phyloP scores from a whole-genome alignment of 2,329 filamentous ascomycete species.

The Aspergillus hiratsukae region DNA sequence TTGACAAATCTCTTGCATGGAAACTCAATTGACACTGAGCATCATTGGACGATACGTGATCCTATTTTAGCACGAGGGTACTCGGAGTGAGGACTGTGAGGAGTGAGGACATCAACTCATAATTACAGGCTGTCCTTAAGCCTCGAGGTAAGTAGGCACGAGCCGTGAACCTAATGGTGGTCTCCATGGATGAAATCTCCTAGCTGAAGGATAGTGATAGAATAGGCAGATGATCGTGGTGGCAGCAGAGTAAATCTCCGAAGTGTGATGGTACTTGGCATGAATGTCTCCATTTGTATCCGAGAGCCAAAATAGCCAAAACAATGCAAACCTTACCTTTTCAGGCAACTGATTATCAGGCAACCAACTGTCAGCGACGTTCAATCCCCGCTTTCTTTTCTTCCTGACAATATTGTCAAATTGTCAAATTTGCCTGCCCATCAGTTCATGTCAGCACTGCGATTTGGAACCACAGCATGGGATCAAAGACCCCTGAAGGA shows the following conservation, averaged over 20 bases:
- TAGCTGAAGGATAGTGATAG: neutral
- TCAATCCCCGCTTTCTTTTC: neutral
- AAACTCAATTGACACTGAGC: no score
- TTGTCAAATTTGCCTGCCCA: neutral
- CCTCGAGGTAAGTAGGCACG: no score
- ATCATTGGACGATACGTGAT: no score
- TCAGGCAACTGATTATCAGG: neutral
- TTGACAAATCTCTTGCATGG: no score
- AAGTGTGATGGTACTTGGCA: neutral
- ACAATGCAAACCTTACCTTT: neutral
- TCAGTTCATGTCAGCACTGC: neutral
- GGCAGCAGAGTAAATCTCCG: neutral
- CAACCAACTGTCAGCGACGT: neutral
- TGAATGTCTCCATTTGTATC: neutral
- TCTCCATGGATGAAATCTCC: neutral
- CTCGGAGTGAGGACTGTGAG: no score
- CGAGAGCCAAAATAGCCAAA: neutral
- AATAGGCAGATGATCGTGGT: no score
- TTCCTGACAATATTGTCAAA: neutral
- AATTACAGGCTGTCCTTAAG: no score
- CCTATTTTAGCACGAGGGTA: no score
- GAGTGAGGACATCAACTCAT: no score
- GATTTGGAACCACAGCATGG: neutral
- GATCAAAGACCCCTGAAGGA: constrained; percentile 8
- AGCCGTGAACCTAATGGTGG: no score